Evolutionary conservation across 2,329 filamentous ascomycete species (phyloP).

Genomic region (Cladosporium sp.): DNA sequence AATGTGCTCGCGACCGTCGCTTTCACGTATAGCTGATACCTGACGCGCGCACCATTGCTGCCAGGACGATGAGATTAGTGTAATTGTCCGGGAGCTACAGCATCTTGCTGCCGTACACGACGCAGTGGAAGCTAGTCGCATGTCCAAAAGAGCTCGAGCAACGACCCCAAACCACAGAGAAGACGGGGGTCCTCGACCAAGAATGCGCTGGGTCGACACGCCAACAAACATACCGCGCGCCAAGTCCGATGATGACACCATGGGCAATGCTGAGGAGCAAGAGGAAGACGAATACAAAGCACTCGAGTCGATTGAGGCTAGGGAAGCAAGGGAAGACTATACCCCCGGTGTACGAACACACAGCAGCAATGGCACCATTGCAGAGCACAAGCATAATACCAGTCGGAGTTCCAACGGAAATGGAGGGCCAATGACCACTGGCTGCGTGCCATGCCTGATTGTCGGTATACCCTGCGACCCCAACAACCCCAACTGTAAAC

Average conservation of each 20-base stretch:
- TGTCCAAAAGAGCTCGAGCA: background rate
- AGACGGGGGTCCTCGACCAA: background rate
- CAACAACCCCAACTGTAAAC: constrained; percentile 32
- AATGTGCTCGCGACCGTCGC: background rate
- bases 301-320: background rate
- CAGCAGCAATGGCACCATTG: background rate
- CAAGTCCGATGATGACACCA: background rate
- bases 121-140: background rate
- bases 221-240: background rate
- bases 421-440: constrained; percentile 32
- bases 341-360: background rate
- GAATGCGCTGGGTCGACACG: background rate
- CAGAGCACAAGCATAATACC: background rate
- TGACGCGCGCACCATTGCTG: background rate
- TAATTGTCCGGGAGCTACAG: background rate
- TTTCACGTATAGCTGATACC: background rate
- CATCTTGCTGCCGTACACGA: background rate
- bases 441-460: constrained; percentile 39
- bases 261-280: background rate
- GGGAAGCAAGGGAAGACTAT: background rate
- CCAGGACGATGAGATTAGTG: background rate
- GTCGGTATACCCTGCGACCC: constrained; percentile 35
- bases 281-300: background rate
- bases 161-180: background rate
- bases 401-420: background rate